phyloP scores from a whole-genome alignment of 257 asterid species.

The Plantago major region DNA sequence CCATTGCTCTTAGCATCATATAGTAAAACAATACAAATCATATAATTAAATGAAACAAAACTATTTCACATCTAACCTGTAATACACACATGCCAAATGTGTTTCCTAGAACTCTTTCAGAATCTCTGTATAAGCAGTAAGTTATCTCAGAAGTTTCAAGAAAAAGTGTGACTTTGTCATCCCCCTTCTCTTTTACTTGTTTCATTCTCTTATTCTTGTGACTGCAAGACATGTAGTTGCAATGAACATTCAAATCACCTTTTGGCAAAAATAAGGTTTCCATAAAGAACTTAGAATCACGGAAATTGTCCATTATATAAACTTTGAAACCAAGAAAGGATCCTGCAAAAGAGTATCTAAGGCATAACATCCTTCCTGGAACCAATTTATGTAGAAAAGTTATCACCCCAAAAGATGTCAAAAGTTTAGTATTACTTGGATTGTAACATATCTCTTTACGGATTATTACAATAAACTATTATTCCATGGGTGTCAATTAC shows the following conservation, averaged over 20 bases:
- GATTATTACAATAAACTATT: too few relatives aligned
- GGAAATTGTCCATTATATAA: too few relatives aligned
- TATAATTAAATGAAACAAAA: neutral
- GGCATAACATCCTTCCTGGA: too few relatives aligned
- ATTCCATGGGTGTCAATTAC: too few relatives aligned
- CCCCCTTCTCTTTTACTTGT: conserved; percentile 47
- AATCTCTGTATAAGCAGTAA: conserved; percentile 50
- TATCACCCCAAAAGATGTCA: too few relatives aligned
- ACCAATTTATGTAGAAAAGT: too few relatives aligned
- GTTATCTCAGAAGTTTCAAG: conserved; percentile 44
- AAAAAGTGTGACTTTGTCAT: conserved; percentile 43
- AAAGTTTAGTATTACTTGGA: too few relatives aligned
- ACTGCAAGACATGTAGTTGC: conserved; percentile 23
- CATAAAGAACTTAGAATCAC: too few relatives aligned
- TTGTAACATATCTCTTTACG: too few relatives aligned
- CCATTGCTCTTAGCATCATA: neutral
- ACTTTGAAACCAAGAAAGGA: neutral
- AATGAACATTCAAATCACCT: too few relatives aligned
- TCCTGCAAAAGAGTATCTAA: too few relatives aligned
- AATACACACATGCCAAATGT: conserved; percentile 65
- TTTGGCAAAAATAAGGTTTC: too few relatives aligned
- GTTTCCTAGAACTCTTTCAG: conserved; percentile 55
- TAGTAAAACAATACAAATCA: neutral
- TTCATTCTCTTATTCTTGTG: conserved; percentile 42
- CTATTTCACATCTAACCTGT: conserved; percentile 10